Evolutionary conservation across 148 eudicot species (phyloP), one percentile per base, ranked within the genome.

Genomic region (Heliosperma pusillum): DNA sequence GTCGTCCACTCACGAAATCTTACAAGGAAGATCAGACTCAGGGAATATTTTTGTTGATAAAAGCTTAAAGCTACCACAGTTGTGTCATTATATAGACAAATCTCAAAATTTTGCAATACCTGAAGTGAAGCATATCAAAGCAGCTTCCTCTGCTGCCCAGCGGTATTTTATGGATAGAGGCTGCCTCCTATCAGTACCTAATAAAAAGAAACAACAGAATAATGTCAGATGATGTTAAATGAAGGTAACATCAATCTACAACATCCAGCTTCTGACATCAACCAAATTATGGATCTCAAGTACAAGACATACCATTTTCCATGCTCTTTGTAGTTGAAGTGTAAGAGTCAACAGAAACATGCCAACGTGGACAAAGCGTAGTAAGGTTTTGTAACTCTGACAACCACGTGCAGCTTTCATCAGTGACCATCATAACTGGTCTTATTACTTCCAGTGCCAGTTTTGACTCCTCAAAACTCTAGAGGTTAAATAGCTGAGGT

Each of bases 101-200:
- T 15, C 22, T 22, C 30, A n/a, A 66, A 13, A 22, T 70, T 9
- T 75, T 19, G 15, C 7, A 30, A 42, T 81, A 90, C 98, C 98
- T 82, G 98, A 95, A 36, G 99, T 95, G 85, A 95, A 95, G 87
- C 99, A 95, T 82, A 92, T 81, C 5, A 95, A 72, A 64, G 91
- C 97, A 4, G 82, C 88, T 74, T 84, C 83, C 36, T 85, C 82
- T 53, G 96, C 89, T 42, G 93, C 85, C 85, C 82, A 84, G 50
- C 66, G 36, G 85, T 90, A 91, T 66, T 76, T 84, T 61, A 87
- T 71, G 24, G 84, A 64, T 0, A 24, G 57, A 81, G 82, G 66
- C 60, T 82, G 79, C 52, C 82, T 80, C 79, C 64, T 62, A 53
- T 84, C 82, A 29, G 82, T 75, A 44, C 84, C 83, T 76, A 86